Evolutionary conservation across 2,329 filamentous ascomycete genomes (phyloP).

Genomic region (Aureobasidium pullulans): DNA sequence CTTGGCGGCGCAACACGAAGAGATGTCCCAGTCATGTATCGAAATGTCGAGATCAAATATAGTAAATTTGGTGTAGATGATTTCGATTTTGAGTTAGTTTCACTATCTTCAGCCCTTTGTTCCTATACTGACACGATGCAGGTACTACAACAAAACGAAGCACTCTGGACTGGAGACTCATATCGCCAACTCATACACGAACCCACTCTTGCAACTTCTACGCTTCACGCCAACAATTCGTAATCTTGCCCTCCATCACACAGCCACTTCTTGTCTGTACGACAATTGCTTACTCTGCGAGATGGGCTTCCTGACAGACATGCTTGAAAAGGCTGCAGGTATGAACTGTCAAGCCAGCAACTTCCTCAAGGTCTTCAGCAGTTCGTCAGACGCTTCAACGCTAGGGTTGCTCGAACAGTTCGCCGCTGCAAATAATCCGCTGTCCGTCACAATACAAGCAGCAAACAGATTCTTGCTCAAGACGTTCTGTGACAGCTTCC

Average conservation of each 20-base stretch:
- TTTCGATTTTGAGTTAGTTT: conserved; percentile 81
- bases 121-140: conserved; percentile 30
- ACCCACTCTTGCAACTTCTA: conserved; percentile 82
- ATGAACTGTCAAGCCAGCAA: conserved; percentile 96
- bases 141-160: conserved; percentile 87
- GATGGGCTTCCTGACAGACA: conserved; percentile 91
- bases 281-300: conserved; percentile 88
- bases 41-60: conserved; percentile 95
- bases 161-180: conserved; percentile 94
- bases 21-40: conserved; percentile 82
- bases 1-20: conserved; percentile 65
- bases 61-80: conserved; percentile 99
- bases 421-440: conserved; percentile 56
- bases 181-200: conserved; percentile 94
- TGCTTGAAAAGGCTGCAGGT: conserved; percentile 92
- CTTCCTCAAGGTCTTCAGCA: conserved; percentile 80
- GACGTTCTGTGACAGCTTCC: conserved; percentile 63
- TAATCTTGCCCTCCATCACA: conserved; percentile 82
- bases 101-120: background rate
- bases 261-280: conserved; percentile 73
- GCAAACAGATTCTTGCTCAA: conserved; percentile 80
- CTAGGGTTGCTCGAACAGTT: conserved; percentile 82
- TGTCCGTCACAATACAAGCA: conserved; percentile 77
- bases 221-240: conserved; percentile 83
- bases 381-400: conserved; percentile 67